Evolutionary conservation across 1,139 yeast species (phyloP).

Genomic region (Saccharomycopsis crataegensis): DNA sequence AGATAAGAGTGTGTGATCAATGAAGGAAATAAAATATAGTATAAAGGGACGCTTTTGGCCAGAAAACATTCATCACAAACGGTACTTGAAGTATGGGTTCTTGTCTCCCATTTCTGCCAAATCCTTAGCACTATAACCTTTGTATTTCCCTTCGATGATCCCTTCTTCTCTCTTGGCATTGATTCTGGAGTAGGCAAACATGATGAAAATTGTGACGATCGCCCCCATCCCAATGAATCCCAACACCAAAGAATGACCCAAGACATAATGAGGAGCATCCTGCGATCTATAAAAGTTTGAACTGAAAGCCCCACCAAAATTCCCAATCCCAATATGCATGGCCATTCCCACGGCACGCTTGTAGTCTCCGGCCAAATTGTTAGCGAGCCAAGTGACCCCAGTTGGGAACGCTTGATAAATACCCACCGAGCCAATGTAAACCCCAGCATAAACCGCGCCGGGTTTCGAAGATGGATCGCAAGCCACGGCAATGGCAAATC

Average conservation of each 20-base stretch:
- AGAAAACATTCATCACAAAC: neutral
- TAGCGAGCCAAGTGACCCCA: constrained; percentile 33
- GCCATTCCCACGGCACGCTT: constrained; percentile 36
- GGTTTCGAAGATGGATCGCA: constrained; percentile 21
- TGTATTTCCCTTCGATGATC: constrained; percentile 26
- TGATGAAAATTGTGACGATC: constrained; percentile 16
- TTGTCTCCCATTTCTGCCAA: constrained; percentile 22
- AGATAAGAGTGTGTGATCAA: too few species aligned
- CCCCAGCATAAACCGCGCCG: constrained; percentile 30
- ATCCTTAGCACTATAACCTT: constrained; percentile 24
- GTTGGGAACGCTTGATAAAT: constrained; percentile 31
- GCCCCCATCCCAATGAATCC: constrained; percentile 24
- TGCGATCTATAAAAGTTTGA: constrained; percentile 30
- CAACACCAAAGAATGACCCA: constrained; percentile 22
- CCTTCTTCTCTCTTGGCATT: constrained; percentile 25
- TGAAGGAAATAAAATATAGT: too few species aligned
- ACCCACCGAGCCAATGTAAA: constrained; percentile 31
- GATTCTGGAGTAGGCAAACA: constrained; percentile 22
- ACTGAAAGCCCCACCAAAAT: constrained; percentile 33
- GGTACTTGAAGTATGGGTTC: constrained; percentile 11
- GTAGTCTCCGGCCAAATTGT: constrained; percentile 30
- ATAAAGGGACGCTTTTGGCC: too few species aligned
- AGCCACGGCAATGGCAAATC: constrained; percentile 29
- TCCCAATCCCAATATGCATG: constrained; percentile 35
- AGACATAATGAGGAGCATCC: constrained; percentile 29